Evolutionary conservation across 495 filamentous ascomycete genomes (phyloP).

Genomic region (Clohesyomyces aquaticus): DNA sequence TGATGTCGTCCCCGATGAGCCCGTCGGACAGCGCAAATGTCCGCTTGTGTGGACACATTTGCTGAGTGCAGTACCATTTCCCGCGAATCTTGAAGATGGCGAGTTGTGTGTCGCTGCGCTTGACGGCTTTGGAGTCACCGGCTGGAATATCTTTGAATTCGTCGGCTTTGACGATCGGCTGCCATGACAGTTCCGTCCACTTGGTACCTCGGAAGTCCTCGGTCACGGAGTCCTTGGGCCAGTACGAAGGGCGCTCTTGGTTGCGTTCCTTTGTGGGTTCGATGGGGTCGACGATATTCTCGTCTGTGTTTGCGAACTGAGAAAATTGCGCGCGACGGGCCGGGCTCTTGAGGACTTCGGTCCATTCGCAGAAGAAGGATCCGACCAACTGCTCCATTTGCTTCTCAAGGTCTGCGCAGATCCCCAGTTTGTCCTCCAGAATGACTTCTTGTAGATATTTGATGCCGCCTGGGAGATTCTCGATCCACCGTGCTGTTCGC

Average conservation of each 20-base stretch:
- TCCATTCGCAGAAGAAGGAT: constrained; percentile 96
- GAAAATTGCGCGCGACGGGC: constrained; percentile 71
- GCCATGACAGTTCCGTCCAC: constrained; percentile 80
- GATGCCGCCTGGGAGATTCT: constrained; percentile 84
- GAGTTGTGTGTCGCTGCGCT: constrained; percentile 89
- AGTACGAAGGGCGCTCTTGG: constrained; percentile 79
- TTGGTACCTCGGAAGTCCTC: constrained; percentile 75
- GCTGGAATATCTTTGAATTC: constrained; percentile 76
- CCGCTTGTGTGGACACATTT: constrained; percentile 98
- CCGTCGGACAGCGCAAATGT: constrained; percentile 89
- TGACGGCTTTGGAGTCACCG: constrained; percentile 71
- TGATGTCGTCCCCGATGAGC: constrained; percentile 71
- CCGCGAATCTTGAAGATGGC: constrained; percentile 88
- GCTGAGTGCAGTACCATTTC: constrained; percentile 86
- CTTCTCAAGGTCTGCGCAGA: constrained; percentile 80
- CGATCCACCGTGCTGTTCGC: constrained; percentile 91
- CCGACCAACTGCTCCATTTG: constrained; percentile 90
- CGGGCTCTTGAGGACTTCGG: constrained; percentile 75
- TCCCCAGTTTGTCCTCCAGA: constrained; percentile 86
- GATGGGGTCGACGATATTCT: constrained; percentile 68
- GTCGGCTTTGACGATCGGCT: constrained; percentile 74
- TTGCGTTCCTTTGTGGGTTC: constrained; percentile 75
- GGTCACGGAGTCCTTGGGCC: constrained; percentile 69
- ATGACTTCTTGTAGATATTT: constrained; percentile 82
- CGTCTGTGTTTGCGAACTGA: constrained; percentile 86